Conservation (phyloP, 768 basidiomycete genomes). For the Mycena chlorophos region DNA sequence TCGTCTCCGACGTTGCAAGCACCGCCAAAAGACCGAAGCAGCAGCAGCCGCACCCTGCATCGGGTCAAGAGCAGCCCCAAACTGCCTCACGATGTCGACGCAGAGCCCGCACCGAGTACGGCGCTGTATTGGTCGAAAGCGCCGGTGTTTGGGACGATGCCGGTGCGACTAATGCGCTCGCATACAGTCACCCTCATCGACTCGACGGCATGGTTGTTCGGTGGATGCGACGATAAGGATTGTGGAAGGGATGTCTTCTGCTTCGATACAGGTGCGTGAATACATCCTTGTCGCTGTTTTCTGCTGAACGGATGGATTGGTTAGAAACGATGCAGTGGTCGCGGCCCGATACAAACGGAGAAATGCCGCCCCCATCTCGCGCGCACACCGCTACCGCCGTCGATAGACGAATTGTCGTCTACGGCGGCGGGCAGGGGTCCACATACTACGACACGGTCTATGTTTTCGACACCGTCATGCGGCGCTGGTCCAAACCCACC, state of each 20-base stretch:
- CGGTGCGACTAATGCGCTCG: conserved; percentile 70
- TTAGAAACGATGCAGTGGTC: conserved; percentile 90
- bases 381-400: conserved; percentile 88
- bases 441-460: conserved; percentile 82
- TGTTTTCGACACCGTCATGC: conserved; percentile 75
- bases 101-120: conserved; percentile 63
- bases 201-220: conserved; percentile 81
- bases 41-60: conserved; percentile 27
- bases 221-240: conserved; percentile 82
- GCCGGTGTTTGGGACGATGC: conserved; percentile 71
- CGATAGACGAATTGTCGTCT: conserved; percentile 76
- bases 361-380: conserved; percentile 76
- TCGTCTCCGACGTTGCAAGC: conserved; percentile 17
- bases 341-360: conserved; percentile 74
- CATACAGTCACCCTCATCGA: conserved; percentile 86
- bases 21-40: conserved; percentile 23
- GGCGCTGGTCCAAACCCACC: conserved; percentile 62
- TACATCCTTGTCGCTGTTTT: not conserved
- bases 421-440: conserved; percentile 85
- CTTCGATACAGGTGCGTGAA: conserved; percentile 72
- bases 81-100: conserved; percentile 62
- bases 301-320: not conserved
- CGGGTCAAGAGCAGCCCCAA: conserved; percentile 53
- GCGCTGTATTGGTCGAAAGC: conserved; percentile 86
- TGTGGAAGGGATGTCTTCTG: conserved; percentile 77